Evolutionary conservation across 2,329 filamentous ascomycete genomes (phyloP), one percentile per base, ranked within the genome.

Genomic region (Leptosphaerulina australis): DNA sequence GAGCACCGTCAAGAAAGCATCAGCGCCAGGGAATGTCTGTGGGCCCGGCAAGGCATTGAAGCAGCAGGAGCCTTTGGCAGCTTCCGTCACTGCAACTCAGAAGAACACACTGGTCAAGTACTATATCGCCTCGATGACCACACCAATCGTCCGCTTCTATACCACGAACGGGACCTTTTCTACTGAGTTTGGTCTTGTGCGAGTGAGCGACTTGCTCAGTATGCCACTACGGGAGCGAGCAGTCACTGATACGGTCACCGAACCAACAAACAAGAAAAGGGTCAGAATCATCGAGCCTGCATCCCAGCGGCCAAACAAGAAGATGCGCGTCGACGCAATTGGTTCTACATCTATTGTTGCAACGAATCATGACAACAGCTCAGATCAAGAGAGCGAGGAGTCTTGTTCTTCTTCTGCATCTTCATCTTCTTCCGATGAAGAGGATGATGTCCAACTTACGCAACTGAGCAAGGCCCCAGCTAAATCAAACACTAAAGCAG

Each of bases 81-180:
- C 6, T 15, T 35, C 47, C 17, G 18, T 28, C 5, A 18, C 11
- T 3, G n/a, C 14, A 24, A 5, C 9, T 14, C 20, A n/a, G 5
- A n/a, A 24, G 7, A 10, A 30, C 20, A 6, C 34, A 7, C 11
- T 14, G 26, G 10, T 12, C 4, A 12, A 28, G 12, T 21, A 30
- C 4, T 31, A n/a, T 6, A 22, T 18, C 15, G 35, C 39, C 11
- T 36, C 58, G 3, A 41, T 70, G n/a, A 56, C 57, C 1, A 31
- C 59, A 33, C 67, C 67, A 1, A 41, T 48, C 17, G 43, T 63
- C 30, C 52, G 46, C 1, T 79, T 77, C 56, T 67, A 78, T 49
- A 22, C 59, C 7, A 50, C 55, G 3, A 76, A 62, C 24, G 77
- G 78, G 3, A 80, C 78, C 0, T 80, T 79, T 58, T 75, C 73